Evolutionary conservation across 75 land plant species (phyloP), one percentile per base, ranked within the genome.

Genomic region (Azolla pinnata): DNA sequence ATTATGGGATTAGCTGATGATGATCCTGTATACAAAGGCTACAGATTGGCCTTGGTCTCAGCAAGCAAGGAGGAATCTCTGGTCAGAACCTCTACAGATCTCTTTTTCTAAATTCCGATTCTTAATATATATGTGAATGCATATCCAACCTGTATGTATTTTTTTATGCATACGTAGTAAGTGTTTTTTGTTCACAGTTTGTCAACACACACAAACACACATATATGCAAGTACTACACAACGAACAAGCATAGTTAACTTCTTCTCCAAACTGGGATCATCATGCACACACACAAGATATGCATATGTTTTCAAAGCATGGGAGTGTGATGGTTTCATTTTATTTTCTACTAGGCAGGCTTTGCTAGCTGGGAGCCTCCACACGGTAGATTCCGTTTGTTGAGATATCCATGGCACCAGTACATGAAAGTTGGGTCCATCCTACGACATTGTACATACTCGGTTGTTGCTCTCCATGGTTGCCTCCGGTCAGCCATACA

Each of bases 291-390:
- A n/a, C n/a, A n/a, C n/a, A n/a, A n/a, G n/a, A n/a, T n/a, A n/a
- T n/a, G n/a, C n/a, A n/a, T n/a, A n/a, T n/a, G n/a, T n/a, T n/a
- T n/a, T n/a, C n/a, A n/a, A n/a, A n/a, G n/a, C n/a, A n/a, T n/a
- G n/a, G n/a, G n/a, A n/a, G n/a, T n/a, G n/a, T n/a, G 42, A 38
- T 38, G 12, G 7, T 38, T 38, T 14, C 42, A 38, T 38, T 38
- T 38, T 7, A 14, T 14, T 8, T 38, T 38, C n/a, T n/a, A n/a
- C n/a, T 38, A 87, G 92, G n/a, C 69, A 53, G 71, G 75, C 2
- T 88, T 88, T 79, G 93, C 93, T 7, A 46, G 81, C 17, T 88
- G 88, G 88, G 93, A 88, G 67, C 88, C 89, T 38, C 93, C 93
- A 30, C 93, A 88, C 57, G 93, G 89, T 8, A 78, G 62, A 17